Base-by-base conservation (phyloP, 768 basidiomycete species). In the Rossbeevera mucosa region DNA sequence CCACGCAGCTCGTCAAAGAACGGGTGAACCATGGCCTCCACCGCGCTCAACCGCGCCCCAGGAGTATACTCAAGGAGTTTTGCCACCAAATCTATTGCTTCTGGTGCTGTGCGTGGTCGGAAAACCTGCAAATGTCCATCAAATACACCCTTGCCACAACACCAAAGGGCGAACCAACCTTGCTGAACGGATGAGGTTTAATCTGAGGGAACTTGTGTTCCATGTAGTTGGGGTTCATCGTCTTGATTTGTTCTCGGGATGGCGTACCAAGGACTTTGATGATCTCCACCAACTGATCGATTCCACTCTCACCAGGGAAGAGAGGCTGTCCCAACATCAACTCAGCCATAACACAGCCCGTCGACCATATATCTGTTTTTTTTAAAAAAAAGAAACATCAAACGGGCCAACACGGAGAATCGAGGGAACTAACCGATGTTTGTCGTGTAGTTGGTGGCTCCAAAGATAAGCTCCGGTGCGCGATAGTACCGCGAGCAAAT, bases 171-270 rank as follows among this genome's bases (percentile, higher is more conserved):
- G 53, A 5, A 51, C 62, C 22, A 16, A 91, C 92, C 85, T 98
- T 98, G 67, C 87, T 88, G 78, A 98, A 98, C 0, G 94, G 94
- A 67, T 98, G 95, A n/a, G 94, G 93, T 69, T 95, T 94, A 78
- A 99, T 99, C 73, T 98, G 95, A 2, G 96, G 96, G 78, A 99
- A 99, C 74, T 98, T 97, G 83, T 99, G 96, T 69, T 99, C 96
- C 96, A 98, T 98, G 74, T 99, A 99, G 76, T 99, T 99, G 50
- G 96, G 96, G 73, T 99, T 99, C 96, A 99, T 99, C 61, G 96
- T 98, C 85, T 99, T 98, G 82, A 99, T 99, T 72, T 99, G 96
- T 68, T 98, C 96, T 60, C 95, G 79, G 53, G 96, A 94, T 2
- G 96, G 96, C 20, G 96, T 99, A 14, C 96, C 96, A 49, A 99